Conservation (phyloP, 768 basidiomycete species). For the Pleurotus cornucopiae region DNA sequence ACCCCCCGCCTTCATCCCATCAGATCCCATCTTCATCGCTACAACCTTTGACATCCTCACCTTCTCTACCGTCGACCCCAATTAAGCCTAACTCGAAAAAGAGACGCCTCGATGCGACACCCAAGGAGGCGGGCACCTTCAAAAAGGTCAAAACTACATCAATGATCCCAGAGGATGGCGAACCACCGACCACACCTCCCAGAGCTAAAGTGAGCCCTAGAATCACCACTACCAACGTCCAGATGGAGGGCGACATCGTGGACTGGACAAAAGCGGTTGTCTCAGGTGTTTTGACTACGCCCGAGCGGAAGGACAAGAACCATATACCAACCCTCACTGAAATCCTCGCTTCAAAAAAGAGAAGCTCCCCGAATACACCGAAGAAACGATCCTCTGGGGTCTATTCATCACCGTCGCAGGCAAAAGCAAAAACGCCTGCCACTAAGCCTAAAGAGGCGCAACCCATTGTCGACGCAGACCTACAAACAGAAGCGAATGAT, state of each 20-base stretch:
- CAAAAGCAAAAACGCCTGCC: not conserved
- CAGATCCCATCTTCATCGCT: not conserved
- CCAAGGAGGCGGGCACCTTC: not conserved
- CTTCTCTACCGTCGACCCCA: slow-evolving; percentile 2
- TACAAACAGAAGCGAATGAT: not conserved
- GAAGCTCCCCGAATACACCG: not conserved
- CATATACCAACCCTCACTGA: slow-evolving; percentile 3
- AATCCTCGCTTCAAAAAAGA: slow-evolving; percentile 2
- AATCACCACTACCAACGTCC: not conserved
- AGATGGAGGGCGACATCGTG: not conserved
- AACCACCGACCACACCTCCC: not conserved
- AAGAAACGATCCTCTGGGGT: not conserved
- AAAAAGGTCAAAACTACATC: not conserved
- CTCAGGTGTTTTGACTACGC: not conserved
- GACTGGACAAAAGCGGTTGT: not conserved
- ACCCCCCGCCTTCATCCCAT: not conserved
- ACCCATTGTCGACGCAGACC: not conserved
- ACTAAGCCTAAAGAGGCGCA: not conserved
- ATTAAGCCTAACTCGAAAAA: not conserved
- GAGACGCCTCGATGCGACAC: not conserved
- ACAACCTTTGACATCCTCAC: not conserved
- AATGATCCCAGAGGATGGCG: not conserved
- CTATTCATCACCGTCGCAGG: no score
- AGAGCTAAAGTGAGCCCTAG: not conserved
- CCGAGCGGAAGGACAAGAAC: not conserved